Base-by-base conservation (phyloP, 2,329 filamentous ascomycete species). In the Monosporascus ibericus region DNA sequence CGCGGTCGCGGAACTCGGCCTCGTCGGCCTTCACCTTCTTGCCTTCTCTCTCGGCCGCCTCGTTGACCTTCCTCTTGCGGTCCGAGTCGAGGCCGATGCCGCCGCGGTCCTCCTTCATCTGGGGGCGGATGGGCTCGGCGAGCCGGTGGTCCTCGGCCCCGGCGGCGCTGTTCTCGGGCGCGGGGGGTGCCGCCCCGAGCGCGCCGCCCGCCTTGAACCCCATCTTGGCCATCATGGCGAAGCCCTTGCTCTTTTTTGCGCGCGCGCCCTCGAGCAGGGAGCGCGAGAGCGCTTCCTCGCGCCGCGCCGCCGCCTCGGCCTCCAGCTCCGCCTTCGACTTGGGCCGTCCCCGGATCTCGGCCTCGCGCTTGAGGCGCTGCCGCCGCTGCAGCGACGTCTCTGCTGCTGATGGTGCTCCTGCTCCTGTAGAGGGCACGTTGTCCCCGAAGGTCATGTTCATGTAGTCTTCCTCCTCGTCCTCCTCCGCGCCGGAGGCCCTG, bases 181-280 rank as follows among this genome's bases (percentile, higher is more conserved):
- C 55, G 27, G 72, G 70, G 7, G 72, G 71, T 17, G 76, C 74
- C 59, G 80, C 83, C 1, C 94, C 94, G 3, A 97, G 75, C 0
- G 84, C 79, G 37, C 82, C 84, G 24, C 92, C 91, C 20, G 82
- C 76, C 53, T 84, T 86, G 73, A 95, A 99, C 1, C 94, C 94
- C 78, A 99, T 89, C 70, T 90, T 92, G 22, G 90, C 87, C 92
- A 99, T 96, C 90, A 99, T 96, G 58, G 89, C 84, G 56, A 95
- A 83, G 1, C 92, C 94, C 67, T 96, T 97, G 73, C 86, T 95
- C 61, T 79, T 80, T 48, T 82, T 78, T 17, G 79, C 73, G 17
- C 69, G 69, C 6, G 75, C 70, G 7, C 50, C 55, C 20, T 64
- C 80, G 6, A 96, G 75, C 48, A 94, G 76, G 5, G 87, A 88